phyloP scores from a whole-genome alignment of 2,329 filamentous ascomycete genomes.

The Aspergillus nomiae region DNA sequence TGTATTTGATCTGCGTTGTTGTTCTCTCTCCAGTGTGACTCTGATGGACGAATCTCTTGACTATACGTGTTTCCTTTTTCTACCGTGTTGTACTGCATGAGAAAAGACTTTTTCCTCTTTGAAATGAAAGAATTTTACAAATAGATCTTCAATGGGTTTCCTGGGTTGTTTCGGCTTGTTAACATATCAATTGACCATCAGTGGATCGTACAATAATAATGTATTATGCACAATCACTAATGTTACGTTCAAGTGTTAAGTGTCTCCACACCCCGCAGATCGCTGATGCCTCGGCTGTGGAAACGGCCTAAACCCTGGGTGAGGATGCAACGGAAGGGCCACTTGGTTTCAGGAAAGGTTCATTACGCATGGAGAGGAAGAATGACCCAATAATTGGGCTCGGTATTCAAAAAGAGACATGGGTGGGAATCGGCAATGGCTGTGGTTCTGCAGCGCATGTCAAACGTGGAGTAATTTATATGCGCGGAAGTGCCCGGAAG shows the following conservation, averaged over 20 bases:
- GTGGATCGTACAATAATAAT: neutral
- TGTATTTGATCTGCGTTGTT: conserved; percentile 23
- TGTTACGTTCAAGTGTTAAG: neutral
- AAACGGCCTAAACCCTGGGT: neutral
- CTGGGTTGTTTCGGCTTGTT: neutral
- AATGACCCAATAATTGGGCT: neutral
- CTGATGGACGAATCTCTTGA: conserved; percentile 35
- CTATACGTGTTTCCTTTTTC: conserved; percentile 21
- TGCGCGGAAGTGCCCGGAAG: neutral
- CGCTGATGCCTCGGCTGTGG: conserved; percentile 4
- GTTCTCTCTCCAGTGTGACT: conserved; percentile 21
- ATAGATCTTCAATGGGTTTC: conserved; percentile 7
- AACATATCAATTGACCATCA: neutral
- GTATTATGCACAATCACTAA: neutral
- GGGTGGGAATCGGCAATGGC: neutral
- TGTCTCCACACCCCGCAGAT: conserved; percentile 7
- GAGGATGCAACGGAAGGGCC: neutral
- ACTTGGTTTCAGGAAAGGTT: neutral
- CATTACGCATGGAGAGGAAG: neutral
- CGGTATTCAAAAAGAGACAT: neutral
- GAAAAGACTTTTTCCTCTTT: conserved; percentile 20
- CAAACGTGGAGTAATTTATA: neutral
- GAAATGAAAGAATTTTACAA: conserved; percentile 19
- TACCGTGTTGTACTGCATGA: conserved; percentile 30
- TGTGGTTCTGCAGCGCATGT: neutral